Evolutionary conservation across 2,329 filamentous ascomycete genomes (phyloP).

Genomic region (Onygenales sp.): DNA sequence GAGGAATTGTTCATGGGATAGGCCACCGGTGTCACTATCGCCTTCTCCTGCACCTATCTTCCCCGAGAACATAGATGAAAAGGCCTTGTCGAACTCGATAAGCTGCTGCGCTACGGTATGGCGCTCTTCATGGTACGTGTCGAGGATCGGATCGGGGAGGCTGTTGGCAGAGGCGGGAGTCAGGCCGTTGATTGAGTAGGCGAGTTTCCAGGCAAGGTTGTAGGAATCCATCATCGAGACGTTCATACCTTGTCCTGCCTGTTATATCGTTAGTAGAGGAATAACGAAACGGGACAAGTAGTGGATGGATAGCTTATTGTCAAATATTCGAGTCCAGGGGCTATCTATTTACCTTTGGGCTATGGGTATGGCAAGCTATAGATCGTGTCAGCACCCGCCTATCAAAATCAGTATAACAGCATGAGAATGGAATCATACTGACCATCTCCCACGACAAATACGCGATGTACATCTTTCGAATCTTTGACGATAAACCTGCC

Average conservation of each 20-base stretch:
- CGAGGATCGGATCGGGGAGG: constrained; percentile 19
- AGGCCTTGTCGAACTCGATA: constrained; percentile 30
- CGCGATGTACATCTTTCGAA: constrained; percentile 57
- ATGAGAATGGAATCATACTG: constrained; percentile 6
- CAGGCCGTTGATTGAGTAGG: constrained; percentile 27
- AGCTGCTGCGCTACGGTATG: constrained; percentile 28
- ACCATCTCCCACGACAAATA: constrained; percentile 63
- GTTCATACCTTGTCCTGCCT: constrained; percentile 2
- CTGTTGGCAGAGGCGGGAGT: constrained; percentile 13
- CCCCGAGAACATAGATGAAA: constrained; percentile 33
- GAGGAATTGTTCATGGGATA: constrained; percentile 27
- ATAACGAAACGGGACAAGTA: no score
- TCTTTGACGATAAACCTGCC: constrained; percentile 45
- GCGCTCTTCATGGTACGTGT: constrained; percentile 30
- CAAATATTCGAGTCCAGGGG: background rate
- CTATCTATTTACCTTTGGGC: background rate
- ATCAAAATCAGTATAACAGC: background rate
- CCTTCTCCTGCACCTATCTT: constrained; percentile 22
- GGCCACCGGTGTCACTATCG: constrained; percentile 13
- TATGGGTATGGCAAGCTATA: constrained; percentile 3
- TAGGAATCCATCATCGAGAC: constrained; percentile 10
- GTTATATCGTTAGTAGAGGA: background rate
- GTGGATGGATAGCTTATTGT: background rate
- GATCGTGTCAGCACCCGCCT: background rate
- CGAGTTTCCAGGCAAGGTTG: constrained; percentile 34